Conservation (phyloP, 2,329 filamentous ascomycete genomes). For the Coleophoma eucalyptorum region DNA sequence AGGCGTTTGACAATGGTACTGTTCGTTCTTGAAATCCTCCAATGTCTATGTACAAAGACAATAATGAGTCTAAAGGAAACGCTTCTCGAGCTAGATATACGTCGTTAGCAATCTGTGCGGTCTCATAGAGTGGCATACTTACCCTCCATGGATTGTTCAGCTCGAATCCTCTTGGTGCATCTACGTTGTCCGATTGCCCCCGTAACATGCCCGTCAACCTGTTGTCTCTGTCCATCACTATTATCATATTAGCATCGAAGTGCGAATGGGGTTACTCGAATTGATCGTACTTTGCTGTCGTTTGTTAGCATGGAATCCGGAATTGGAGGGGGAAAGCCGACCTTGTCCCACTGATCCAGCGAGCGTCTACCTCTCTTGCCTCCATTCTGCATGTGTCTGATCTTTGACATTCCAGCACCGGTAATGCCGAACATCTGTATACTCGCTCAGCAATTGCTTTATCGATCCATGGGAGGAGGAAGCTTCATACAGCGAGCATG, state of each 20-base stretch:
- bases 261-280: not conserved
- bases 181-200: conserved; percentile 32
- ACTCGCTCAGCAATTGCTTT: conserved; percentile 11
- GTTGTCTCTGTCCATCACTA: conserved; percentile 38
- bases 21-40: no score
- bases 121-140: conserved; percentile 9
- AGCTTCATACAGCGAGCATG: conserved; percentile 30
- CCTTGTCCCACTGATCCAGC: conserved; percentile 36
- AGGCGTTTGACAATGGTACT: no score
- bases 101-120: conserved; percentile 1
- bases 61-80: conserved; percentile 17
- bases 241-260: conserved; percentile 9
- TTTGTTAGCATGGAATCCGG: conserved; percentile 17
- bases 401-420: conserved; percentile 32
- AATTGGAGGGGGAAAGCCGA: conserved; percentile 15
- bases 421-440: conserved; percentile 35
- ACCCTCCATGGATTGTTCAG: conserved; percentile 38
- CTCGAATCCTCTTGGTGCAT: conserved; percentile 33
- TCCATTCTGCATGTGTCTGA: conserved; percentile 33
- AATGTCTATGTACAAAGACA: conserved; percentile 15
- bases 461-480: not conserved
- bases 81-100: conserved; percentile 23
- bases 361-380: conserved; percentile 34
- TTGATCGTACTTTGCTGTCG: conserved; percentile 29
- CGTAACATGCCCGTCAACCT: conserved; percentile 34